phyloP scores from a whole-genome alignment of 2,329 filamentous ascomycete genomes.

The Botryotinia globosa region DNA sequence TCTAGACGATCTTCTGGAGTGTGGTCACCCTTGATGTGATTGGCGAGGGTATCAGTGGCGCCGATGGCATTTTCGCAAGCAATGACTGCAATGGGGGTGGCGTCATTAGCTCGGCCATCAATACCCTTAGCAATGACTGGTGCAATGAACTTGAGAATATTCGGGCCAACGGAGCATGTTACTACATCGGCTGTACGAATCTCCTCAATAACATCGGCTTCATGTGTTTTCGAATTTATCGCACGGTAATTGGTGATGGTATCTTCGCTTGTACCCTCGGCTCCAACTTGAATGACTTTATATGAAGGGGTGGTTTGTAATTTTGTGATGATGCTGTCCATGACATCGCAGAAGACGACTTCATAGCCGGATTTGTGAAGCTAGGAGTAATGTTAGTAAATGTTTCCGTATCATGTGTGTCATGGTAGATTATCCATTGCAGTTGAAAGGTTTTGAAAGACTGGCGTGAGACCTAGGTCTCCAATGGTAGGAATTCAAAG shows the following conservation, averaged over 20 bases:
- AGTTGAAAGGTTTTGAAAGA: neutral
- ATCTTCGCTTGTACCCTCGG: conserved; percentile 75
- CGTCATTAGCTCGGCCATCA: conserved; percentile 63
- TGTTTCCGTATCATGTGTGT: too few relatives aligned
- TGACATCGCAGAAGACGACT: conserved; percentile 94
- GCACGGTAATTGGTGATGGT: conserved; percentile 93
- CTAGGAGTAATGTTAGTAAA: conserved; percentile 18
- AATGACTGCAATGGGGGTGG: conserved; percentile 79
- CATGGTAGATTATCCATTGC: neutral
- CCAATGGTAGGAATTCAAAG: neutral
- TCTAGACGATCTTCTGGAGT: conserved; percentile 65
- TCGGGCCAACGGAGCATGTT: conserved; percentile 95
- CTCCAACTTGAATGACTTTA: conserved; percentile 88
- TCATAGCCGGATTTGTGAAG: conserved; percentile 87
- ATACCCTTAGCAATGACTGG: conserved; percentile 94
- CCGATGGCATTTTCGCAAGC: conserved; percentile 98
- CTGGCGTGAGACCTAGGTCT: neutral
- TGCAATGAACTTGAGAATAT: conserved; percentile 94
- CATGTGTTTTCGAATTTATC: conserved; percentile 88
- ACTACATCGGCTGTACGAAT: conserved; percentile 86
- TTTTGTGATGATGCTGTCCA: conserved; percentile 74
- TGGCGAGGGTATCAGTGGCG: conserved; percentile 83
- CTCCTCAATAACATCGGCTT: conserved; percentile 76
- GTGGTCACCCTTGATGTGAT: conserved; percentile 74
- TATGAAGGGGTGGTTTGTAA: conserved; percentile 77